Evolutionary conservation across 192 early-diverging fungal species (phyloP).

Genomic region (Linnemannia zychae): DNA sequence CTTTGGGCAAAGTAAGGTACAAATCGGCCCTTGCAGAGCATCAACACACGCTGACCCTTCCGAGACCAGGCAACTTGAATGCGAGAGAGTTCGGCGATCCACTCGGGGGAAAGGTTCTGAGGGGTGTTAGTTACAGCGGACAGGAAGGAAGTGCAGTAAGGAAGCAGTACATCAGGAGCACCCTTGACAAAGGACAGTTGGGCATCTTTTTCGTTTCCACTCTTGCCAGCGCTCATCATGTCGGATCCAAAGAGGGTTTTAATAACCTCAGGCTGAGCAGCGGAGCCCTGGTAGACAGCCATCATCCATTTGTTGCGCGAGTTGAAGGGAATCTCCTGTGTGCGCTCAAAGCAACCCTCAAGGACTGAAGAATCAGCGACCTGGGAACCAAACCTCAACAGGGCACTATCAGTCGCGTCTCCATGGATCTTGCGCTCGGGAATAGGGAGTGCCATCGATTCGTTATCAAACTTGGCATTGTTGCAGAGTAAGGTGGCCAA

Average conservation of each 20-base stretch:
- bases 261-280: conserved; percentile 42
- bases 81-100: conserved; percentile 55
- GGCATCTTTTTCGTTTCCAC: conserved; percentile 28
- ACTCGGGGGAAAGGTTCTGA: conserved; percentile 54
- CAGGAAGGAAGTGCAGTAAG: conserved; percentile 59
- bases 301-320: conserved; percentile 85
- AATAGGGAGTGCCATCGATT: conserved; percentile 62
- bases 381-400: conserved; percentile 76
- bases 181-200: conserved; percentile 79
- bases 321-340: conserved; percentile 78
- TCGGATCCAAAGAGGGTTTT: conserved; percentile 50
- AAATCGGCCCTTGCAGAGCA: conserved; percentile 52
- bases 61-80: conserved; percentile 70
- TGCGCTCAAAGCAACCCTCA: conserved; percentile 44
- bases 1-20: conserved; percentile 20
- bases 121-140: conserved; percentile 53
- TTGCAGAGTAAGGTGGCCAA: conserved; percentile 70
- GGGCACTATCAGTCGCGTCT: conserved; percentile 91
- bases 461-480: conserved; percentile 73
- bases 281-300: conserved; percentile 45
- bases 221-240: conserved; percentile 14
- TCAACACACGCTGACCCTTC: conserved; percentile 72
- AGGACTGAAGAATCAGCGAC: conserved; percentile 16
- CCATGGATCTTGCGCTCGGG: conserved; percentile 75
- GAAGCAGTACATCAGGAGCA: conserved; percentile 82